These are phyloP conservation scores for Paulownia fortunei DNA, from an alignment of 257 asterid species.

Conservation along the genomic window DNA sequence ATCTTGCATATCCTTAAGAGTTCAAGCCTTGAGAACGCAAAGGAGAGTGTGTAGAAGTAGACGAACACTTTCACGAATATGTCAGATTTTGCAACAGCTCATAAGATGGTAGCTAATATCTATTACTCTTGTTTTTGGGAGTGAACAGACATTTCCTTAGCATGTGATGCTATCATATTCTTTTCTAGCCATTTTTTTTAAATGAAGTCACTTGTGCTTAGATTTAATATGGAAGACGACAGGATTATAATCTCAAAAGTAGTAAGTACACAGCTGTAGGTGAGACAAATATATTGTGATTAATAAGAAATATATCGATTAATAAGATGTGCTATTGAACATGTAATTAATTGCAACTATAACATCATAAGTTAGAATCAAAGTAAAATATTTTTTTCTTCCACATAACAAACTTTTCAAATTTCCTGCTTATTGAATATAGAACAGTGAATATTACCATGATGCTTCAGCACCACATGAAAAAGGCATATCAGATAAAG, in stretches of 20 bases:
- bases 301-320: neutral
- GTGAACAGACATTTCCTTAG: neutral
- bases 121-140: neutral
- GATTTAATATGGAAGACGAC: neutral
- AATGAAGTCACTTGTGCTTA: neutral
- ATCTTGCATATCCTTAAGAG: neutral
- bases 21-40: neutral
- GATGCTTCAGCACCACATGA: neutral
- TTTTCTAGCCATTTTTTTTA: neutral
- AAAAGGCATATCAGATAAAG: conserved; percentile 11
- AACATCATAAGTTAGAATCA: too few species aligned
- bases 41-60: neutral
- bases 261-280: too few species aligned
- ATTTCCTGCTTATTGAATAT: too few species aligned
- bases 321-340: too few species aligned
- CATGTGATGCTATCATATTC: neutral
- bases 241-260: neutral
- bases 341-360: too few species aligned
- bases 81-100: too few species aligned
- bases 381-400: too few species aligned
- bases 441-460: too few species aligned
- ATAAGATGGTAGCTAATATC: neutral
- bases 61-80: too few species aligned
- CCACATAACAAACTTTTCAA: too few species aligned
- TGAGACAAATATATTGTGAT: neutral